phyloP scores from a whole-genome alignment of 2,329 filamentous ascomycete genomes.

The Uncinocarpus reesii region DNA sequence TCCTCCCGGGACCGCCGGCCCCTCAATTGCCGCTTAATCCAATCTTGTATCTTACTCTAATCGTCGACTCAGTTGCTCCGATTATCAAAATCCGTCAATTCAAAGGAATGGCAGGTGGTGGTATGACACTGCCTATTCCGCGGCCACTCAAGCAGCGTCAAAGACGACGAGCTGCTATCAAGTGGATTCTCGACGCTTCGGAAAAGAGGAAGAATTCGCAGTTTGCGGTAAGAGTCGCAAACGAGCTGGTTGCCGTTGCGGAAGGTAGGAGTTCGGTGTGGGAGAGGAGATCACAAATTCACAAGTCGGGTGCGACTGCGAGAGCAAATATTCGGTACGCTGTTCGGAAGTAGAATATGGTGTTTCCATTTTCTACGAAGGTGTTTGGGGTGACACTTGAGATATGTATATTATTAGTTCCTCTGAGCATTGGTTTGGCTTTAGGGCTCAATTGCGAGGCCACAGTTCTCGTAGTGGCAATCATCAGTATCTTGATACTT shows the following conservation, averaged over 20 bases:
- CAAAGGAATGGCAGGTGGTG: conserved; percentile 74
- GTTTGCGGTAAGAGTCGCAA: conserved; percentile 68
- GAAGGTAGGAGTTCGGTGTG: conserved; percentile 77
- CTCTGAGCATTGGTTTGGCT: no score
- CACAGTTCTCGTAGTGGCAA: no score
- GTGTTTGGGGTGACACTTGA: no score
- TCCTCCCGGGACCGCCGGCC: conserved; percentile 61
- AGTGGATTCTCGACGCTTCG: conserved; percentile 82
- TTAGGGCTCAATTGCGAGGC: no score
- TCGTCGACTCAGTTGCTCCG: conserved; percentile 86
- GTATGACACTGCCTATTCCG: conserved; percentile 71
- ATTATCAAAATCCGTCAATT: conserved; percentile 68
- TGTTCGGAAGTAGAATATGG: background rate
- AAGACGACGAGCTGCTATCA: conserved; percentile 65
- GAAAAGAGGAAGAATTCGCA: conserved; percentile 64
- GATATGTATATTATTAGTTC: background rate
- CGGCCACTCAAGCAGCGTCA: conserved; percentile 64
- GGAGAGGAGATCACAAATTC: conserved; percentile 66
- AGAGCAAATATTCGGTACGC: conserved; percentile 55
- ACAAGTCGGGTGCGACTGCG: conserved; percentile 69
- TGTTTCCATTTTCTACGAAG: background rate
- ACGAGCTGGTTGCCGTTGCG: conserved; percentile 76
- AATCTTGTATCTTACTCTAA: conserved; percentile 75
- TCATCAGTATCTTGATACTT: no score
- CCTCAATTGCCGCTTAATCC: conserved; percentile 79